phyloP scores from a whole-genome alignment of 1,139 yeast genomes.

The Torulaspora globosa region DNA sequence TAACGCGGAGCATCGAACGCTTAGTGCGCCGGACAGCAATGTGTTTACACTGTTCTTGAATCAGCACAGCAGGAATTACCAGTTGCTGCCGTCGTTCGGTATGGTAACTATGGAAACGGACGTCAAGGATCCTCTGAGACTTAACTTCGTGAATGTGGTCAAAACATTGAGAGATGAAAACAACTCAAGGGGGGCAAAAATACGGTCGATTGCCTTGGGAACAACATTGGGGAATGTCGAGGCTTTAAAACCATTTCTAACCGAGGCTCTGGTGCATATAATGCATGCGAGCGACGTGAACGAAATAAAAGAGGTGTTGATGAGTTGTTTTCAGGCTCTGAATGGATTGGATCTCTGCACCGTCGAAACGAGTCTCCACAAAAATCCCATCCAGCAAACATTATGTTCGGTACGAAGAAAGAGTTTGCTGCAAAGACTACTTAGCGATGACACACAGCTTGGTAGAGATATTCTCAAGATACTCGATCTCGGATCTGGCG shows the following conservation, averaged over 20 bases:
- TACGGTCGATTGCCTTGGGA: conserved; percentile 42
- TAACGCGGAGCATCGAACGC: conserved; percentile 24
- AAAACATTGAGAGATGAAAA: conserved; percentile 24
- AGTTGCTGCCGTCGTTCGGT: conserved; percentile 22
- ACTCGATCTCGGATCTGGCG: conserved; percentile 15
- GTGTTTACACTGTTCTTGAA: conserved; percentile 28
- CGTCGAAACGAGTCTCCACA: conserved; percentile 18
- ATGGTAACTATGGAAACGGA: not conserved
- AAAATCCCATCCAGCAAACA: conserved; percentile 21
- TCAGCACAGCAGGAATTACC: conserved; percentile 16
- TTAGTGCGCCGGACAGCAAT: conserved; percentile 31
- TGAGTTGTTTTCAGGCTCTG: conserved; percentile 26
- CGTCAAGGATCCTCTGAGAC: conserved; percentile 6
- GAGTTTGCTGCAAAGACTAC: conserved; percentile 12
- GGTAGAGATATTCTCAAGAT: conserved; percentile 18
- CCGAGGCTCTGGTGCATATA: conserved; percentile 48
- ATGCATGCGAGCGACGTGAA: conserved; percentile 32
- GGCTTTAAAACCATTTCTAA: conserved; percentile 39
- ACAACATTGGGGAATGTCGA: conserved; percentile 47
- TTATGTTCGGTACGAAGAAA: conserved; percentile 24
- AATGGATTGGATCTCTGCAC: conserved; percentile 29
- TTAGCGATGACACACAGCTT: conserved; percentile 15
- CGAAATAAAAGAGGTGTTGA: conserved; percentile 14
- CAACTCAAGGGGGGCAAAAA: conserved; percentile 31
- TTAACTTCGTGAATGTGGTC: conserved; percentile 31